Percentiles rank a stretch among this genome's conserved stretches.
Conservation (phyloP, 2,329 filamentous ascomycete species). For the Microsporum audouinii region DNA sequence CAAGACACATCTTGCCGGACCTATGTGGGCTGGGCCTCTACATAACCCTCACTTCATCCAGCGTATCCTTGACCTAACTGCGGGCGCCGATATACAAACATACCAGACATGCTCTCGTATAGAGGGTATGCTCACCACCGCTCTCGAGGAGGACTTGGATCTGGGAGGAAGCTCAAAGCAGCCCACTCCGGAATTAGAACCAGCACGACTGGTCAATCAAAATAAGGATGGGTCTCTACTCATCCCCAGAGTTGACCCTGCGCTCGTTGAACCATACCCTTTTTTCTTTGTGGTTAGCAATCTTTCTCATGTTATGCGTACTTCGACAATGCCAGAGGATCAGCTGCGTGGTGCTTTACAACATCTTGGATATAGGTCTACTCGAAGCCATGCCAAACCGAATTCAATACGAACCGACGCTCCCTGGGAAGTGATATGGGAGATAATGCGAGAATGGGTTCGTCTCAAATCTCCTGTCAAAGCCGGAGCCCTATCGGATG, state of each 20-base stretch:
- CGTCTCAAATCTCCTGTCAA: constrained; percentile 70
- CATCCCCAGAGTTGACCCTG: constrained; percentile 45
- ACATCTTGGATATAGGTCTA: constrained; percentile 68
- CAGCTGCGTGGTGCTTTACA: constrained; percentile 69
- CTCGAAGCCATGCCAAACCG: constrained; percentile 76
- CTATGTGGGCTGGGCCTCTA: constrained; percentile 87
- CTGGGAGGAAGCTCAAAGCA: constrained; percentile 15
- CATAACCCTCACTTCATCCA: constrained; percentile 77
- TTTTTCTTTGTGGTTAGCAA: constrained; percentile 76
- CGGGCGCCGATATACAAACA: constrained; percentile 51
- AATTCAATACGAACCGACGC: constrained; percentile 91
- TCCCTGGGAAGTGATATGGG: constrained; percentile 81
- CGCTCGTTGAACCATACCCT: constrained; percentile 59
- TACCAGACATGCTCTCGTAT: constrained; percentile 75
- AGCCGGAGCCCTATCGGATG: constrained; percentile 55
- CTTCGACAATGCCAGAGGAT: constrained; percentile 65
- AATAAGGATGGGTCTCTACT: constrained; percentile 18
- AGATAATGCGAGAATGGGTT: constrained; percentile 85
- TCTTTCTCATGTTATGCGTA: constrained; percentile 66
- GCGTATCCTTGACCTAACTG: constrained; percentile 61
- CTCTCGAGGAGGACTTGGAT: constrained; percentile 58
- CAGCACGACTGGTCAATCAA: neutral
- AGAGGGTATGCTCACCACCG: constrained; percentile 82
- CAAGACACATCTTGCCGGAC: constrained; percentile 78
- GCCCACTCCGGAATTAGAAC: constrained; percentile 7